Conservation (phyloP, 2,329 filamentous ascomycete genomes). For the Fulvia fulva region DNA sequence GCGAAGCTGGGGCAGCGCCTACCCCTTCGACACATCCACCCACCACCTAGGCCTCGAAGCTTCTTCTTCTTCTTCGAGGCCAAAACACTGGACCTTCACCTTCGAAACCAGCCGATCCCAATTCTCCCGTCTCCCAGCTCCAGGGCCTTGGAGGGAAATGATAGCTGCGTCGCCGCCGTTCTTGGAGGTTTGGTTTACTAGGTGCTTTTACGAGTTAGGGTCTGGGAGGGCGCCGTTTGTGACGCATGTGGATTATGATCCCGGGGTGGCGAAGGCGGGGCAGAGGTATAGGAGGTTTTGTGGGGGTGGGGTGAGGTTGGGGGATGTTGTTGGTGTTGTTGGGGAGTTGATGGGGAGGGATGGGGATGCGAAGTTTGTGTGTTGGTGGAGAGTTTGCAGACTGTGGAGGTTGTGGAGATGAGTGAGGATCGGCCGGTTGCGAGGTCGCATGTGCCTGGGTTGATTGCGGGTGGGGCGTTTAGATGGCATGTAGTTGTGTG, state of each 20-base stretch:
- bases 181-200: slow-evolving; percentile 20
- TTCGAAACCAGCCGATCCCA: slow-evolving; percentile 19
- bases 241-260: slow-evolving; percentile 22
- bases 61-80: slow-evolving; percentile 10
- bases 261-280: slow-evolving; percentile 14
- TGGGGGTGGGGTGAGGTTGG: slow-evolving; percentile 17
- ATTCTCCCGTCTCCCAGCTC: slow-evolving; percentile 8
- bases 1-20: slow-evolving; percentile 23
- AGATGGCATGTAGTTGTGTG: slow-evolving; percentile 2
- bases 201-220: slow-evolving; percentile 24
- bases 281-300: slow-evolving; percentile 13
- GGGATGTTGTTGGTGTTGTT: slow-evolving; percentile 20
- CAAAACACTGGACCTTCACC: slow-evolving; percentile 21
- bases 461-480: slow-evolving; percentile 7
- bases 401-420: background rate
- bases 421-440: slow-evolving; percentile 14
- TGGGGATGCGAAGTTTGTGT: slow-evolving; percentile 18
- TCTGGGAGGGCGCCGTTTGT: slow-evolving; percentile 24
- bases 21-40: slow-evolving; percentile 18
- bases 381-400: slow-evolving; percentile 22
- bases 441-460: slow-evolving; percentile 11
- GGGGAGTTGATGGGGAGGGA: slow-evolving; percentile 27
- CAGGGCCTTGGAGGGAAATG: slow-evolving; percentile 17
- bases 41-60: slow-evolving; percentile 10
- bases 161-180: slow-evolving; percentile 19